Evolutionary conservation across 495 filamentous ascomycete genomes (phyloP), one percentile per base, ranked within the genome.

Genomic region (Trichoderma gamsii): DNA sequence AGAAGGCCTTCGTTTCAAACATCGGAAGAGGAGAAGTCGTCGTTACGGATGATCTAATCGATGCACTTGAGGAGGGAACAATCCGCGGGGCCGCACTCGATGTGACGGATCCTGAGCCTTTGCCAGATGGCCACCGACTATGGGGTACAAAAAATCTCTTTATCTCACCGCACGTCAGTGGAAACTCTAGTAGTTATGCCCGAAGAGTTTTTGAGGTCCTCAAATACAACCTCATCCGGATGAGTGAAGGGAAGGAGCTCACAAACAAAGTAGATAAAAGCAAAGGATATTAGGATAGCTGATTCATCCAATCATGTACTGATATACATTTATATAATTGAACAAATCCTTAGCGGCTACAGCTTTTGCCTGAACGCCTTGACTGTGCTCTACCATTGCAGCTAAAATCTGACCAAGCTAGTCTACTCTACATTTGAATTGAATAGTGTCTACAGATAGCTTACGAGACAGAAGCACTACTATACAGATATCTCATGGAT

Each of bases 71-170:
- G 68, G 74, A 78, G 8, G 83, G 77, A 2, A 82, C 80, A 23
- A 77, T 97, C 61, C 81, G 86, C 27, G 92, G 91, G 25, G 85
- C 92, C 9, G 91, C 90, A 56, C 75, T 96, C 52, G 92, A 97
- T 78, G 92, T 96, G 0, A 91, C 92, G 43, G 91, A 95, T 67
- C 91, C 91, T 0, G 92, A 97, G 72, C 92, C 92, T 0, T 73
- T 97, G 70, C 89, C 90, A 1, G 70, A 78, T 38, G 87, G 89
- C 13, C 83, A 88, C 76, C 84, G 86, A 66, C 75, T 97, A 41
- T 95, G 91, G 86, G 84, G 83, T 18, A 77, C 87, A 71, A 82
- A 86, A 68, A 92, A 94, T 79, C 80, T 90, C 29, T 83, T 88
- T 56, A 83, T 96, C 64, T 93, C 89, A 69, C 92, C 92, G 41